Evolutionary conservation across 2,329 filamentous ascomycete genomes (phyloP).

Genomic region (Fusarium subglutinans): DNA sequence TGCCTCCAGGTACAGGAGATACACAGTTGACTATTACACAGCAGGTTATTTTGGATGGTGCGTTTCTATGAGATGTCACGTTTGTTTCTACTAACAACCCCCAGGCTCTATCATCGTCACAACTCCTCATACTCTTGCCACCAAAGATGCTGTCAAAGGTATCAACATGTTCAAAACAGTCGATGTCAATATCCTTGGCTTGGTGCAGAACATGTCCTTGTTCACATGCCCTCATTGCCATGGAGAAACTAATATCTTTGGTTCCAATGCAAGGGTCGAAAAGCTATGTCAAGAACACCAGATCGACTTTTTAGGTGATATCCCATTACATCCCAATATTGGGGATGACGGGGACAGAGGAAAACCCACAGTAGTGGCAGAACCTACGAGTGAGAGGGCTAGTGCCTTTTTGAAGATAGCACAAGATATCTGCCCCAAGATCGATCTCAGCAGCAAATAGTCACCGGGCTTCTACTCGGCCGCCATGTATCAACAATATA

Average conservation of each 20-base stretch:
- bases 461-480: background rate
- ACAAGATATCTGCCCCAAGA: conserved; percentile 58
- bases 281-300: conserved; percentile 75
- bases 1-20: conserved; percentile 94
- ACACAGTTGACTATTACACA: conserved; percentile 97
- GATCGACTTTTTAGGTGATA: conserved; percentile 85
- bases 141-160: conserved; percentile 91
- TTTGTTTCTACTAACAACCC: background rate
- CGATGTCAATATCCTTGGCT: conserved; percentile 80
- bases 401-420: conserved; percentile 78
- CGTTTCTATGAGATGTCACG: conserved; percentile 27
- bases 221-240: conserved; percentile 84
- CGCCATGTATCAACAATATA: background rate
- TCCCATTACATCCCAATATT: conserved; percentile 86
- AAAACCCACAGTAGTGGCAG: conserved; percentile 88
- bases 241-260: conserved; percentile 79
- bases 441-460: conserved; percentile 45
- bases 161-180: conserved; percentile 93
- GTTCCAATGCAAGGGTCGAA: conserved; percentile 70
- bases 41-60: conserved; percentile 87
- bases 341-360: conserved; percentile 88
- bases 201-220: conserved; percentile 92
- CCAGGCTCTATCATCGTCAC: conserved; percentile 84
- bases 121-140: conserved; percentile 91
- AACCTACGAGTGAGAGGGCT: conserved; percentile 79